Evolutionary conservation across 2,329 filamentous ascomycete genomes (phyloP).

Genomic region (Ceratocystis lukuohia): DNA sequence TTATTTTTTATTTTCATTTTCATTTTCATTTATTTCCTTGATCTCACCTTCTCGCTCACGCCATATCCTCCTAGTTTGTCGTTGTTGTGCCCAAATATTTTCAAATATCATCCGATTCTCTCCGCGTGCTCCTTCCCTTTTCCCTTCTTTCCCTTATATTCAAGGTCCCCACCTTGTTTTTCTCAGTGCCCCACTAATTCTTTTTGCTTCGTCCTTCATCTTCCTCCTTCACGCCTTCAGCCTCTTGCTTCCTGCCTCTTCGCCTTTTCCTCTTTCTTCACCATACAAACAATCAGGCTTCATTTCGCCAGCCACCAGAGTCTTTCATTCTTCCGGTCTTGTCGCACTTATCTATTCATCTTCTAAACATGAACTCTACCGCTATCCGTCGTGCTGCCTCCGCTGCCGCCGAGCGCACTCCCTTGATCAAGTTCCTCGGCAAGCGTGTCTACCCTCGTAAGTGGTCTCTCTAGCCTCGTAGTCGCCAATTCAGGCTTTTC

Average conservation of each 20-base stretch:
- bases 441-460: constrained; percentile 46
- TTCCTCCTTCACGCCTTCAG: not conserved
- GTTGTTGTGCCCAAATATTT: not conserved
- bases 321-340: not conserved
- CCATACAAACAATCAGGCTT: not conserved
- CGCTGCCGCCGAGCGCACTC: constrained; percentile 45
- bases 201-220: constrained; percentile 1
- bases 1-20: too few relatives aligned
- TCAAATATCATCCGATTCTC: constrained; percentile 6
- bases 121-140: constrained; percentile 6
- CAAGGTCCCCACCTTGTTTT: not conserved
- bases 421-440: constrained; percentile 49
- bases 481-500: not conserved
- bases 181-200: not conserved
- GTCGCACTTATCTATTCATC: not conserved
- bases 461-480: constrained; percentile 22
- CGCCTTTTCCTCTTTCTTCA: not conserved
- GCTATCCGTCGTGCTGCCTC: constrained; percentile 40
- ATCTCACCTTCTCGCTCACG: not conserved
- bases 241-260: not conserved
- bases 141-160: not conserved
- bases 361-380: constrained; percentile 39
- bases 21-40: not conserved
- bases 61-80: not conserved
- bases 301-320: not conserved